phyloP scores from a whole-genome alignment of 352 stramenopile genomes.

The Globisporangium okanoganense region DNA sequence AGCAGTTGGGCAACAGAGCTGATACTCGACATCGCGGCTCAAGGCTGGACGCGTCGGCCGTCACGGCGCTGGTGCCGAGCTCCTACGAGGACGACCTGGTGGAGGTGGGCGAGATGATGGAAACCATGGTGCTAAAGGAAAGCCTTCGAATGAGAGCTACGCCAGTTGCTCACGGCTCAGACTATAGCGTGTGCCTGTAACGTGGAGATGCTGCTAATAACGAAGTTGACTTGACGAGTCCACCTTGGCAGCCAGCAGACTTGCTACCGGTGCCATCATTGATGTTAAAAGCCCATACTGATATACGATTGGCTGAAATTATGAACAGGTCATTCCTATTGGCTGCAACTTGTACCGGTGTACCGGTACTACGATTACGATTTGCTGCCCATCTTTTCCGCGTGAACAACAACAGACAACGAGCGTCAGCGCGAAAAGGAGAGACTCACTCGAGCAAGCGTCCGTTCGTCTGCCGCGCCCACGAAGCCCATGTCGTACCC shows the following conservation, averaged over 20 bases:
- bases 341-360: too few species aligned
- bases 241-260: too few species aligned
- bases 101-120: conserved; percentile 35
- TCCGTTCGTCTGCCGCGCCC: too few species aligned
- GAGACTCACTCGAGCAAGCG: not conserved
- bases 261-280: too few species aligned
- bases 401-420: not conserved
- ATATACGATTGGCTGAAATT: too few species aligned
- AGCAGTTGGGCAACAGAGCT: not conserved
- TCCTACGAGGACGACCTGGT: conserved; percentile 48
- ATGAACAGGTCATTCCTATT: too few species aligned
- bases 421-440: not conserved
- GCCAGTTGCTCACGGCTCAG: not conserved
- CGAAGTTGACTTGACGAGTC: too few species aligned
- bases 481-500: not conserved
- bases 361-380: too few species aligned
- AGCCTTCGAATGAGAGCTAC: not conserved
- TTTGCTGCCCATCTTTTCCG: not conserved
- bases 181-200: too few species aligned
- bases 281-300: too few species aligned
- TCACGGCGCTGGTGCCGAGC: conserved; percentile 52
- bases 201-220: too few species aligned
- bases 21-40: too few species aligned
- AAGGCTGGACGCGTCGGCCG: conserved; percentile 6
- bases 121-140: conserved; percentile 23